phyloP scores from a whole-genome alignment of 2,329 filamentous ascomycete genomes.

The Aspergillus pseudotamarii region DNA sequence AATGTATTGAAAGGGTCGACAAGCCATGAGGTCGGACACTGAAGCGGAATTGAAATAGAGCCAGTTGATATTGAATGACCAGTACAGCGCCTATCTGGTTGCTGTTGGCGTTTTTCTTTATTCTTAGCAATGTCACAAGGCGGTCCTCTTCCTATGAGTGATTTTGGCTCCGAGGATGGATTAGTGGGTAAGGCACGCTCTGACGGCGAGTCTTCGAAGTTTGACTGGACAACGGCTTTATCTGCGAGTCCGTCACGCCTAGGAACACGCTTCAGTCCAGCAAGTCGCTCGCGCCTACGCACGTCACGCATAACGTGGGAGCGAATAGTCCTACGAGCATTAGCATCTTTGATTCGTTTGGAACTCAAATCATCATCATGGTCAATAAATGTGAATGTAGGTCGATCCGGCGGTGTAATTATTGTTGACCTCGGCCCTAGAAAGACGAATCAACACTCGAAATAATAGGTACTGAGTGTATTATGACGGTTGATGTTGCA shows the following conservation, averaged over 20 bases:
- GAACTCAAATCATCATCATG: slow-evolving; percentile 43
- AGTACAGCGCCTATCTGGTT: slow-evolving; percentile 17
- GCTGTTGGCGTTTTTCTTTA: background rate
- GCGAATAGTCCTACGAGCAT: slow-evolving; percentile 44
- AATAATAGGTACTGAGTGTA: background rate
- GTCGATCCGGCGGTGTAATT: slow-evolving; percentile 28
- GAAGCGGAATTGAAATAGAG: slow-evolving; percentile 18
- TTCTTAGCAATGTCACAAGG: background rate
- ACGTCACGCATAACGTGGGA: slow-evolving; percentile 50
- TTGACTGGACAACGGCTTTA: slow-evolving; percentile 14
- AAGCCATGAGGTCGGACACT: slow-evolving; percentile 29
- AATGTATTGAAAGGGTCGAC: slow-evolving; percentile 40
- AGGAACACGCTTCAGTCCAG: slow-evolving; percentile 40
- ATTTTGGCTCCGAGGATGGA: slow-evolving; percentile 8
- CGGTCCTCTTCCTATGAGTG: background rate
- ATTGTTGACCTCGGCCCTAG: slow-evolving; percentile 17
- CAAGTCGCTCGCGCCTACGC: slow-evolving; percentile 43
- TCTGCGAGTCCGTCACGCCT: slow-evolving; percentile 28
- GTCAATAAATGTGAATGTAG: slow-evolving; percentile 45
- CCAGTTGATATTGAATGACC: slow-evolving; percentile 19
- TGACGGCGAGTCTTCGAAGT: slow-evolving; percentile 10
- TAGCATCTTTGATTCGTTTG: slow-evolving; percentile 42
- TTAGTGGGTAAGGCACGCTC: slow-evolving; percentile 19
- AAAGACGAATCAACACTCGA: background rate
- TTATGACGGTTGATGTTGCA: background rate